Base-by-base conservation (phyloP, 257 asterid species). In the Paulownia fortunei region DNA sequence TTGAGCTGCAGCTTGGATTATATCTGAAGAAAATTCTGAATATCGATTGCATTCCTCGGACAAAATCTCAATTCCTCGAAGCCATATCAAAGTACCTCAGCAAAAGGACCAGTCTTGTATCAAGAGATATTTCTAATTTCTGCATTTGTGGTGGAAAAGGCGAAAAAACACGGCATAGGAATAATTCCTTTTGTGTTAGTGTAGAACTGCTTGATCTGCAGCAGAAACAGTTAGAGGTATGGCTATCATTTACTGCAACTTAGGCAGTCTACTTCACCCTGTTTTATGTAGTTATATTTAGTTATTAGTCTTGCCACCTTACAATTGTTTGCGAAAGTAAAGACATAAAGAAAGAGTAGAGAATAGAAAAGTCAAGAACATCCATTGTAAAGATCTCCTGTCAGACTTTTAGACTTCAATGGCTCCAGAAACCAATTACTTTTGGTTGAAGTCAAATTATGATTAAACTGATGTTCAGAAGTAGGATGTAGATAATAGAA, bases 141-240 rank as follows among this genome's bases (percentile, higher is more conserved):
- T 94, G 98, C 81, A 80, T 85, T 76, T 94, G 98, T 81, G 93
- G 94, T 75, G 90, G 91, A 58, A 90, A 84, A 74, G 79, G 55
- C 23, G 68, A 72, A 63, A 82, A n/a, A 23, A 30, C 70, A 77
- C 11, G 65, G 71, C 83, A 42, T 27, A 42, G 70, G 54, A 82
- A 82, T 49, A 67, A 36, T 52, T 82, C 83, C 44, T 65, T 87
- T 56, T 76, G 36, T 61, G 81, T 78, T 70, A 76, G 85, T 5
- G 63, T 68, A 27, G 94, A 89, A 55, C 82, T 84, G 71, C 89
- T 92, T 51, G 92, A 88, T 76, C 76, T 77, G 63, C 94, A 92
- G 67, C 93, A 89, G 46, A 85, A 85, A 84, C 88, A 92, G 66
- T 80, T 93, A 34, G 87, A 90, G 98, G 97, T 93, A 86, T 63